Percentiles rank a stretch among this genome's conserved stretches.
Conservation (phyloP, 768 basidiomycete species). For the Suillus clintonianus region DNA sequence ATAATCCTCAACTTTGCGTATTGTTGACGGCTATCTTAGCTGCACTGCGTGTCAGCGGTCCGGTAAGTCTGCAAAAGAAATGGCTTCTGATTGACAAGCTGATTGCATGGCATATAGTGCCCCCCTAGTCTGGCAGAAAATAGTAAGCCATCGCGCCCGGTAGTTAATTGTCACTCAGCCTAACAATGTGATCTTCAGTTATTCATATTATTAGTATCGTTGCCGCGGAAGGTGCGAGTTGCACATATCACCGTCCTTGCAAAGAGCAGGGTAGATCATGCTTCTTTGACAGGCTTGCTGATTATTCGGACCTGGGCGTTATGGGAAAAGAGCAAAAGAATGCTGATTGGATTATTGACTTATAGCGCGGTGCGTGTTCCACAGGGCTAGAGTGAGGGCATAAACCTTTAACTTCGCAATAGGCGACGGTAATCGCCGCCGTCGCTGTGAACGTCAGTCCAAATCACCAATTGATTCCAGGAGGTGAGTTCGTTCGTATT, state of each 20-base stretch:
- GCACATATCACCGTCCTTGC: background rate
- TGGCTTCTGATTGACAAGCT: conserved; percentile 2
- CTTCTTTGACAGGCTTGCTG: conserved; percentile 11
- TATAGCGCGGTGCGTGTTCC: conserved; percentile 10
- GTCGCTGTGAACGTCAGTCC: conserved; percentile 3
- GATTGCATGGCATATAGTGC: background rate
- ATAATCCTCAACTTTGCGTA: background rate
- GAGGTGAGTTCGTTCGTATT: background rate
- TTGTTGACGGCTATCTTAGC: background rate
- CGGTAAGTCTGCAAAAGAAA: background rate
- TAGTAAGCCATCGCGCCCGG: conserved; percentile 4
- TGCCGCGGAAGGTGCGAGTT: conserved; percentile 3
- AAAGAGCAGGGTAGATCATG: background rate
- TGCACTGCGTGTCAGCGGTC: conserved; percentile 5
- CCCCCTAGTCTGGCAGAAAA: background rate
- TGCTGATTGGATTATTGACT: conserved; percentile 11
- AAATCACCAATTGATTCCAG: conserved; percentile 1
- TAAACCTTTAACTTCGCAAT: background rate
- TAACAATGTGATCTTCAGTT: background rate
- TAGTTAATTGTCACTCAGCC: background rate
- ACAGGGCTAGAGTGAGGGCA: background rate
- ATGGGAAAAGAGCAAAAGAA: conserved; percentile 14
- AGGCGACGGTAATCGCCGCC: conserved; percentile 11
- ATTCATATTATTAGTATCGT: conserved; percentile 5
- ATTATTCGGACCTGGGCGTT: conserved; percentile 20